These are phyloP conservation scores for Eucalyptus coolabah DNA, from an alignment of 345 rosid species.

Conservation along the genomic window DNA sequence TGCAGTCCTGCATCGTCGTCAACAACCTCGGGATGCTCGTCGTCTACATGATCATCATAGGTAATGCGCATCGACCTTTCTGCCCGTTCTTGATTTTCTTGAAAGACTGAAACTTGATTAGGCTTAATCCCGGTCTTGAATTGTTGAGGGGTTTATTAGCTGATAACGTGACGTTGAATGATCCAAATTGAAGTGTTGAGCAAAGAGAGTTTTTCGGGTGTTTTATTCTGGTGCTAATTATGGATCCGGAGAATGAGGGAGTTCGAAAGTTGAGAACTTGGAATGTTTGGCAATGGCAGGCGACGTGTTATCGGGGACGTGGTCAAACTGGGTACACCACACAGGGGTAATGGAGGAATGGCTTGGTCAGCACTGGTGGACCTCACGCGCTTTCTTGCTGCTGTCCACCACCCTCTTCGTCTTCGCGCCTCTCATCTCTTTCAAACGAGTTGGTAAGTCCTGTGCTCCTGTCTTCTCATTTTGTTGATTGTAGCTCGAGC, in stretches of 20 bases:
- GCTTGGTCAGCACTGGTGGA: slow-evolving; percentile 52
- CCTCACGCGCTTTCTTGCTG: slow-evolving; percentile 31
- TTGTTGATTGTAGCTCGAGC: not conserved
- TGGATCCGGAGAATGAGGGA: not conserved
- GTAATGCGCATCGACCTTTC: slow-evolving; percentile 2
- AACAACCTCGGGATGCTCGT: slow-evolving; percentile 61
- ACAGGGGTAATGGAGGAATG: slow-evolving; percentile 45
- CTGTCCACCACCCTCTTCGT: slow-evolving; percentile 37
- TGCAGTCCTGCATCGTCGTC: slow-evolving; percentile 45
- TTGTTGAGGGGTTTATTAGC: not conserved
- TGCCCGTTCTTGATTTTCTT: not conserved
- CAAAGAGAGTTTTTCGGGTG: not conserved
- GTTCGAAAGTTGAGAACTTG: not conserved
- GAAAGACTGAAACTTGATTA: not conserved
- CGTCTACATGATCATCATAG: slow-evolving; percentile 55
- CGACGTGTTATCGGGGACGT: slow-evolving; percentile 52
- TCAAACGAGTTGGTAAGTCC: slow-evolving; percentile 46
- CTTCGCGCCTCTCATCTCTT: slow-evolving; percentile 46
- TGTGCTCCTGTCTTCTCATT: not conserved
- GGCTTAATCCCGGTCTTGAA: not conserved
- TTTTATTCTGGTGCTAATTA: not conserved
- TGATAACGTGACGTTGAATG: not conserved
- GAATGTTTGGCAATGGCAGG: slow-evolving; percentile 13
- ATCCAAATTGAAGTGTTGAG: not conserved
- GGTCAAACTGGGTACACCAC: slow-evolving; percentile 31